phyloP scores from a whole-genome alignment of 2,329 filamentous ascomycete genomes.

The Verticillium isaacii region DNA sequence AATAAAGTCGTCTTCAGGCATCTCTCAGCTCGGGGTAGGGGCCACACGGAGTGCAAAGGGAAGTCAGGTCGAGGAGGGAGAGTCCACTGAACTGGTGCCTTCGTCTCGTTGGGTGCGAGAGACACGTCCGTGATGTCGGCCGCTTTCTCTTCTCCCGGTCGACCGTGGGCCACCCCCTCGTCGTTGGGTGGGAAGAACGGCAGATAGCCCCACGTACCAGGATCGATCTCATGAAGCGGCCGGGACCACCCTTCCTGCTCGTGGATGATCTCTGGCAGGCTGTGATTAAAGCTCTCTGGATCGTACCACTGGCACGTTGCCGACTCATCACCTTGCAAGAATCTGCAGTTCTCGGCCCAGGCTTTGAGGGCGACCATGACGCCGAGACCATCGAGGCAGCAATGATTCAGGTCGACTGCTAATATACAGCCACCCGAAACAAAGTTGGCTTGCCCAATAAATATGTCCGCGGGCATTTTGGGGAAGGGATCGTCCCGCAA shows the following conservation, averaged over 20 bases:
- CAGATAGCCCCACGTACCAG: neutral
- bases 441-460: constrained; percentile 25
- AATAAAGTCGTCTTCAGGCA: constrained; percentile 24
- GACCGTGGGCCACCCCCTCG: no score
- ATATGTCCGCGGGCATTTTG: constrained; percentile 22
- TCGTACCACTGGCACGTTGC: neutral
- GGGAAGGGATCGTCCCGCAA: constrained; percentile 17
- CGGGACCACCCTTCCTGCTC: constrained; percentile 16
- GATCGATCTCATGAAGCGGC: constrained; percentile 16
- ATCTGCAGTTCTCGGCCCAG: constrained; percentile 25
- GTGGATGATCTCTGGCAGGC: constrained; percentile 20
- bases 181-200: neutral
- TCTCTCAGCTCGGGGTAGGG: constrained; percentile 20
- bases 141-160: neutral
- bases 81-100: neutral
- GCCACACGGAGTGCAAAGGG: constrained; percentile 22
- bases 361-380: constrained; percentile 20
- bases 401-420: constrained; percentile 7
- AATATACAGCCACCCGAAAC: constrained; percentile 22
- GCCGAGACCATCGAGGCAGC: constrained; percentile 19
- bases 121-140: neutral
- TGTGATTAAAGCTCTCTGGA: constrained; percentile 24
- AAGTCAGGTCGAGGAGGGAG: constrained; percentile 18
- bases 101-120: neutral
- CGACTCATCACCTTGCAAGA: constrained; percentile 14